A percentile compares a stretch with the other conserved stretches of the same genome.
phyloP scores from a whole-genome alignment of 2,329 filamentous ascomycete genomes.

The Alternaria incomplexa region DNA sequence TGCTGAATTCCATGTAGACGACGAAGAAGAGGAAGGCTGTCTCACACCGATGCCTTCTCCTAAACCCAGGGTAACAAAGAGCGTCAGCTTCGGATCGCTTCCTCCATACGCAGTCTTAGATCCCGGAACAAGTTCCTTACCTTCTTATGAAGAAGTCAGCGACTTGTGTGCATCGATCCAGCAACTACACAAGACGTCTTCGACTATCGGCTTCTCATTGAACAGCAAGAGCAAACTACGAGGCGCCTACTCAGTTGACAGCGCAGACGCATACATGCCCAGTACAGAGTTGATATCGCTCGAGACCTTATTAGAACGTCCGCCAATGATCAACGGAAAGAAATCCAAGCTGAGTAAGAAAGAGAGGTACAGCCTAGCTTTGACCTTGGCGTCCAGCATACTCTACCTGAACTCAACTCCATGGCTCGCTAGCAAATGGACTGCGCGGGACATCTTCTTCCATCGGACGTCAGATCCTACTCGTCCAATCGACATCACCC shows the following conservation, averaged over 20 bases:
- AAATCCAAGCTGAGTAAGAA: slow-evolving; percentile 41
- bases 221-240: slow-evolving; percentile 40
- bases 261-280: slow-evolving; percentile 10
- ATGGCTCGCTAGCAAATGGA: slow-evolving; percentile 46
- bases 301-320: slow-evolving; percentile 36
- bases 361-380: slow-evolving; percentile 43
- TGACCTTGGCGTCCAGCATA: slow-evolving; percentile 45
- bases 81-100: slow-evolving; percentile 42
- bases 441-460: slow-evolving; percentile 43
- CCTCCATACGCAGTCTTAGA: slow-evolving; percentile 42
- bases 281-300: slow-evolving; percentile 36
- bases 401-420: slow-evolving; percentile 47
- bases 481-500: slow-evolving; percentile 37
- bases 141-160: slow-evolving; percentile 38
- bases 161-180: slow-evolving; percentile 46
- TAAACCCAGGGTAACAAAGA: slow-evolving; percentile 27
- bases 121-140: slow-evolving; percentile 11
- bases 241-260: slow-evolving; percentile 36
- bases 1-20: slow-evolving; percentile 41
- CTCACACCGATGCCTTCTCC: slow-evolving; percentile 14
- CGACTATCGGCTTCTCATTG: slow-evolving; percentile 43
- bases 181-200: slow-evolving; percentile 27
- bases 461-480: slow-evolving; percentile 25
- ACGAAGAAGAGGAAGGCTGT: slow-evolving; percentile 31
- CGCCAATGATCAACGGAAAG: slow-evolving; percentile 34